phyloP scores from a whole-genome alignment of 148 eudicot genomes.

The Cornus kousa region DNA sequence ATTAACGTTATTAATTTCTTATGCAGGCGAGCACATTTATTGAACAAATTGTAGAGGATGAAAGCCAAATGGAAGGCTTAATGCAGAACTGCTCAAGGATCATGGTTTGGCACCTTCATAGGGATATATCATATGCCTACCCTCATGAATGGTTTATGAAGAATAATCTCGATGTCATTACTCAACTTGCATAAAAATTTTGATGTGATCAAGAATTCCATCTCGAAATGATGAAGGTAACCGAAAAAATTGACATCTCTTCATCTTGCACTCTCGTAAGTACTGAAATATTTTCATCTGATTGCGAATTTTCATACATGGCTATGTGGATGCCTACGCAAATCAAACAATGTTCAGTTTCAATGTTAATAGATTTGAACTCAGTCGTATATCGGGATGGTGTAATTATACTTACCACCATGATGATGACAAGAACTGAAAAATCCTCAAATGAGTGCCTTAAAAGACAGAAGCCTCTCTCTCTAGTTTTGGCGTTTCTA shows the following conservation, averaged over 20 bases:
- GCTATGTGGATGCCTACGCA: background rate
- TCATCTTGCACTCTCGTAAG: background rate
- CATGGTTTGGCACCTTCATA: constrained; percentile 67
- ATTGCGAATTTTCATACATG: background rate
- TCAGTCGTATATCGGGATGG: too few species aligned
- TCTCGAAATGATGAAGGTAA: constrained; percentile 3
- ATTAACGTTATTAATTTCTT: constrained; percentile 3
- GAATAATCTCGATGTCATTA: constrained; percentile 30
- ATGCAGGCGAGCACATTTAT: constrained; percentile 72
- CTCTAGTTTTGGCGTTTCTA: too few species aligned
- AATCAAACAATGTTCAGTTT: too few species aligned
- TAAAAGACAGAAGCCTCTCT: too few species aligned
- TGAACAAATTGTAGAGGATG: constrained; percentile 80
- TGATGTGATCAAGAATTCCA: constrained; percentile 12
- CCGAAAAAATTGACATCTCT: background rate
- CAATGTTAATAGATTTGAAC: too few species aligned
- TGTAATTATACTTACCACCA: too few species aligned
- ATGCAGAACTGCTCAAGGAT: constrained; percentile 41
- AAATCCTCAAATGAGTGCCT: too few species aligned
- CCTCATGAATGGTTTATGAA: constrained; percentile 50
- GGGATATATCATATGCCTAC: constrained; percentile 40
- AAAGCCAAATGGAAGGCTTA: constrained; percentile 84
- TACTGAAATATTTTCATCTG: background rate
- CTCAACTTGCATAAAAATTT: constrained; percentile 26
- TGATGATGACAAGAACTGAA: too few species aligned